Evolutionary conservation across 176 grass and related monocot species (phyloP), one percentile per base, ranked within the genome.

Genomic region (Paspalum vaginatum): DNA sequence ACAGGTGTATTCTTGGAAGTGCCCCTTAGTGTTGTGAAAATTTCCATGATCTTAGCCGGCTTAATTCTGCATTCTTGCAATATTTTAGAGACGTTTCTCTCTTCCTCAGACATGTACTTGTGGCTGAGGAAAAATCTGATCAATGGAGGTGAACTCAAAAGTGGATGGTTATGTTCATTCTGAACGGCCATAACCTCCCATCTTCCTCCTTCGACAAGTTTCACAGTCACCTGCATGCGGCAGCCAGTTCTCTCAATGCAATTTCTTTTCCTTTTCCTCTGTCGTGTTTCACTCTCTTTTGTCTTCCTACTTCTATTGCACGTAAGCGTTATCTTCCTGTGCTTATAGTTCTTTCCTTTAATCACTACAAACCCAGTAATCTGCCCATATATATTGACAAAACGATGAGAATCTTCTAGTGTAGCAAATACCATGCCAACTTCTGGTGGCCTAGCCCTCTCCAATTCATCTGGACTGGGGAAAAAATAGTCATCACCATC

Each of bases 271-370:
- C 52, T 76, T 56, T 76, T 61, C 40, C 73, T 61, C 9, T 11
- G 6, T 9, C 38, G 13, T 9, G 39, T 25, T 2, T 60, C 42
- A 24, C 9, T 44, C 38, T 20, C 20, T 16, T 16, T 43, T 18
- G 41, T 59, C 51, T 61, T 76, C 54, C 39, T 59, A 11, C 55
- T 46, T 59, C 27, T 76, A 58, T 60, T 60, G 55, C 73, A 76
- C 21, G 11, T 7, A 22, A 76, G 5, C 11, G 55, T 76, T 11
- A 75, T 75, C 38, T 76, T 76, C 40, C 12, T 25, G 2, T 43
- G 38, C 73, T 76, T 76, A n/a, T 76, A 76, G 12, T 60, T 76
- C 13, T 55, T 60, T 44, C 73, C 73, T 61, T 61, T 76, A 4
- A 11, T 26, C 13, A 76, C 40, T 9, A 58, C 54, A 60, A 76